These are phyloP conservation scores for Diophrys appendiculata DNA, from an alignment of 73 alveolate genomes.

Conservation along the genomic window DNA sequence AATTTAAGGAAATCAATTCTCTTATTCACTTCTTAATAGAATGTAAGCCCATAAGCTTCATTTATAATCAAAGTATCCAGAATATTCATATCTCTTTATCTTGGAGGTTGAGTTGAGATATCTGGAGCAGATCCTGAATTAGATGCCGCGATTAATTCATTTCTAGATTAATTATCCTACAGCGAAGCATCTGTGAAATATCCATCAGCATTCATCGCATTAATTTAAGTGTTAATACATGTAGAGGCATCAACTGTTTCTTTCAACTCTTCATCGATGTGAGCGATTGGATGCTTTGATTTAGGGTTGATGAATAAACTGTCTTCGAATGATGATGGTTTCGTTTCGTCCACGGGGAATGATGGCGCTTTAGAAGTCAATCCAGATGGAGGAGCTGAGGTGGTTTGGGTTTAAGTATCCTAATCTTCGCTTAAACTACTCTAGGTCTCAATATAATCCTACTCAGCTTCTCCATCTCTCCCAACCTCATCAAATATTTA, in stretches of 20 bases:
- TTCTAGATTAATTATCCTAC: no score
- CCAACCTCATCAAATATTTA: conserved; percentile 50
- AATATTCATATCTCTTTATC: conserved; percentile 37
- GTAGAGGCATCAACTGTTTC: conserved; percentile 5
- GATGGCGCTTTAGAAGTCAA: no score
- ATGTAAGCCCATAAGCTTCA: conserved; percentile 39
- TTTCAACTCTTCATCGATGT: conserved; percentile 24
- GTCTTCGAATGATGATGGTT: background rate
- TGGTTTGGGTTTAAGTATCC: conserved; percentile 9
- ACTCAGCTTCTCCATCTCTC: conserved; percentile 45
- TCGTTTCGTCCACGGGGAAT: background rate
- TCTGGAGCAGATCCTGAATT: no score
- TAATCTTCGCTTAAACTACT: conserved; percentile 46
- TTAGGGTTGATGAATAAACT: conserved; percentile 23
- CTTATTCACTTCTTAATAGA: conserved; percentile 54
- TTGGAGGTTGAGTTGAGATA: background rate
- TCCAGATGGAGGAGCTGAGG: conserved; percentile 1
- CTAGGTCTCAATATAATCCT: conserved; percentile 53
- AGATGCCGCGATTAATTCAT: no score
- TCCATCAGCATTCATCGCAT: no score
- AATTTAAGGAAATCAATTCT: conserved; percentile 66
- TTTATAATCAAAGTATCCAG: conserved; percentile 34
- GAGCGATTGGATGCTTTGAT: background rate
- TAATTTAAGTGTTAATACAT: no score
- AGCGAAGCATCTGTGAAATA: no score